Base-by-base conservation (phyloP, 371 early-diverging fungal species). In the Rozella allomycis region DNA sequence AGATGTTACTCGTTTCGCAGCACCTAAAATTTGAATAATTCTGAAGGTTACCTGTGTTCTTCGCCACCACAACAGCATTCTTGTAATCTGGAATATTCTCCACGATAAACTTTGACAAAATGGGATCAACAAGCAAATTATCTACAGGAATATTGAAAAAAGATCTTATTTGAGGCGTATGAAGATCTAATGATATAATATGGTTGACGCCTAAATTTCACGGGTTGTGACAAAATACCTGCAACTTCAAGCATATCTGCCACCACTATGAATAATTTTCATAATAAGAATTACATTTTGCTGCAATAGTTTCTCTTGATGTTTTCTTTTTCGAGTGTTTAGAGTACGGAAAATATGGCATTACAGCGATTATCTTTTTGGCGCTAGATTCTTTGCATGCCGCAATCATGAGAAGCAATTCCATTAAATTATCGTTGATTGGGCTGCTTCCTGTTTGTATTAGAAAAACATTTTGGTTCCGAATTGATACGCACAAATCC, bases 21-120 rank as follows among this genome's bases (percentile, higher is more conserved):
- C 79, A 43, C 21, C 14, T 17, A 26, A 21, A 2, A n/a, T 22
- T 17, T 11, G 14, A 28, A 2, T 18, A 26, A 22, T 88, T 70
- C 59, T 88, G 87, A 42, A 86, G 82, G 22, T 86, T 90, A 35
- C 94, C 93, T n/a, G 93, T 84, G 51, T 93, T 88, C 63, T 88
- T 88, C 42, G 77, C 72, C 18, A 93, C 82, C 16, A 88, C 76
- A 8, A 87, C 87, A 36, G 74, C 81, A 29, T 67, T 55, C 17
- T 36, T 34, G 54, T 74, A 72, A 33, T 78, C 67, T 18, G 73
- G 63, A 20, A 79, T 72, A 41, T 67, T 50, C 35, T 76, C 77
- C 13, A 37, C 40, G 38, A 93, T 80, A 77, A 81, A 90, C 44
- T 75, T 70, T 33, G 75, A 74, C 37, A 88, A 70, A 17, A 69